These are phyloP conservation scores for Babesia divergens DNA, from an alignment of 169 alveolate genomes.

Conservation along the genomic window DNA sequence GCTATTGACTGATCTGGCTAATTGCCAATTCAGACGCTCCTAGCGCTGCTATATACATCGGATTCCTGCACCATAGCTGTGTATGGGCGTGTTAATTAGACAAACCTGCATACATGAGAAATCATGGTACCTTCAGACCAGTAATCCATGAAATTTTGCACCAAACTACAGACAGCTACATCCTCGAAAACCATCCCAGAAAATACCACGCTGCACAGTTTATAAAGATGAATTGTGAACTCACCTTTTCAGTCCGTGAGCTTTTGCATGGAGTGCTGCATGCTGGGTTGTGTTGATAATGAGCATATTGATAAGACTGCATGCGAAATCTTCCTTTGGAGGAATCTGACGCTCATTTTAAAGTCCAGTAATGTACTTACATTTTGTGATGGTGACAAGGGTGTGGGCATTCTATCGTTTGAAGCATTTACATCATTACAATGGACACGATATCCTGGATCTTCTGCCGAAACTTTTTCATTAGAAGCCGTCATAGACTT, in stretches of 20 bases:
- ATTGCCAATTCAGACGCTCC: background rate
- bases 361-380: background rate
- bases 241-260: slow-evolving; percentile 29
- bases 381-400: background rate
- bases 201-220: slow-evolving; percentile 10
- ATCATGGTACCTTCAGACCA: slow-evolving; percentile 19
- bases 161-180: background rate
- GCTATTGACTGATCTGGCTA: too few species aligned
- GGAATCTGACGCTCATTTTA: slow-evolving; percentile 6
- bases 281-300: slow-evolving; percentile 35
- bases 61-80: background rate
- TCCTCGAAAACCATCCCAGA: slow-evolving; percentile 20
- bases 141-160: background rate
- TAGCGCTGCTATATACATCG: background rate
- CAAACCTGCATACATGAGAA: slow-evolving; percentile 7
- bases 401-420: too few species aligned
- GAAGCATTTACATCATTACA: too few species aligned
- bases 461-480: too few species aligned
- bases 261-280: slow-evolving; percentile 14
- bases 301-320: slow-evolving; percentile 26
- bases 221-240: background rate
- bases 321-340: slow-evolving; percentile 31
- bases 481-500: too few species aligned
- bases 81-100: background rate
- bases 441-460: too few species aligned